Conservation (phyloP, 2,329 filamentous ascomycete genomes). For the Fusarium sp. region DNA sequence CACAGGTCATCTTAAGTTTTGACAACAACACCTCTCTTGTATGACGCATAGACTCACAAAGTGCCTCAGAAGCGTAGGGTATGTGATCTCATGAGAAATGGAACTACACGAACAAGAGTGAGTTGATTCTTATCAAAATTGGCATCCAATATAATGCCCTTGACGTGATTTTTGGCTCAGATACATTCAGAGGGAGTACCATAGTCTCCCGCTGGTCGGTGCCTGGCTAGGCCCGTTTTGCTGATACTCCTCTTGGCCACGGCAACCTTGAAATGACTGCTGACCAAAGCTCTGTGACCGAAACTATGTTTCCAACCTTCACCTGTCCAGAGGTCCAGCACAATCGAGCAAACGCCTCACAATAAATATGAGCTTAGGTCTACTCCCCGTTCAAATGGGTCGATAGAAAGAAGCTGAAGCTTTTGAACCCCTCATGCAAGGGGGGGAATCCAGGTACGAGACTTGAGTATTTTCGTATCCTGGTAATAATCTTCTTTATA, state of each 20-base stretch:
- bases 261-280: too few species aligned
- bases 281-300: not conserved
- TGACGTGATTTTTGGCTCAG: not conserved
- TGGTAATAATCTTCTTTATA: not conserved
- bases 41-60: not conserved
- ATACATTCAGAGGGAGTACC: not conserved
- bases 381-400: not conserved
- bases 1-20: not conserved
- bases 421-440: slow-evolving; percentile 9
- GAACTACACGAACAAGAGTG: not conserved
- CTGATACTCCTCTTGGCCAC: not conserved
- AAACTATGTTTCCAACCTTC: not conserved
- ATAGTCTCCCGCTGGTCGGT: not conserved
- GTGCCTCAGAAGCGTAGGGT: not conserved
- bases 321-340: too few species aligned
- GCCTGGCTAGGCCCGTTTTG: not conserved
- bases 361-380: not conserved
- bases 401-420: not conserved
- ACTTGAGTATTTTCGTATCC: not conserved
- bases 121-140: not conserved
- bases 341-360: not conserved
- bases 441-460: not conserved
- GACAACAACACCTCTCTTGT: not conserved
- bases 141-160: not conserved
- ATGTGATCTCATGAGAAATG: not conserved